phyloP scores from a whole-genome alignment of 139 green algal species.

The Eudorina sp. region DNA sequence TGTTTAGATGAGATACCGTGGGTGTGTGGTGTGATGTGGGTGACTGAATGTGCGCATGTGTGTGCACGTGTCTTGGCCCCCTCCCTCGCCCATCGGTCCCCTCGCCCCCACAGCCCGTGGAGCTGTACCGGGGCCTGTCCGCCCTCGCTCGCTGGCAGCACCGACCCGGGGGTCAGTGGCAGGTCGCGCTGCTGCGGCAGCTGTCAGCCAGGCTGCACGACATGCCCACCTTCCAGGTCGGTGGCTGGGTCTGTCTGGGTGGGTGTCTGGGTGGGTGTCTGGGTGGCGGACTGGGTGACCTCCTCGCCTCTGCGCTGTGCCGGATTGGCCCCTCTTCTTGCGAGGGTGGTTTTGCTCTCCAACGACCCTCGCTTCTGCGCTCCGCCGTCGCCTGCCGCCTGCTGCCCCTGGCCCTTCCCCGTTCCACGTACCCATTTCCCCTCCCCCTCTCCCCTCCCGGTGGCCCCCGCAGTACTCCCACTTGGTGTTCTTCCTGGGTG shows the following conservation, averaged over 20 bases:
- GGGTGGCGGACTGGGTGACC: too few species aligned
- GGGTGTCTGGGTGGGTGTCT: too few species aligned
- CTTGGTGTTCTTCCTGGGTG: neutral
- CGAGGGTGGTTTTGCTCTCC: too few species aligned
- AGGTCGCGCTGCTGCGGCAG: slow-evolving; percentile 18
- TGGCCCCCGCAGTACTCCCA: neutral
- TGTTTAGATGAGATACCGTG: too few species aligned
- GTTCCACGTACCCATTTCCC: neutral
- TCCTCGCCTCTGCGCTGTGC: too few species aligned
- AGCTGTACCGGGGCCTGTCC: slow-evolving; percentile 10
- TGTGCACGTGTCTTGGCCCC: neutral
- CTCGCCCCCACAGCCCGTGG: neutral
- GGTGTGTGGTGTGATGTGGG: too few species aligned
- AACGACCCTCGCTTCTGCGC: neutral
- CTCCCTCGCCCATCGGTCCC: neutral
- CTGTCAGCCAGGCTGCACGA: neutral
- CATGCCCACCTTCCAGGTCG: slow-evolving; percentile 4
- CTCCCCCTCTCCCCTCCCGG: neutral
- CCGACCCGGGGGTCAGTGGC: neutral
- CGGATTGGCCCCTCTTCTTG: too few species aligned
- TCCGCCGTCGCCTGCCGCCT: too few species aligned
- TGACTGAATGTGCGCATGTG: too few species aligned
- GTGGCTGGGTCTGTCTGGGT: too few species aligned
- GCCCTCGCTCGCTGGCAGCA: slow-evolving; percentile 11
- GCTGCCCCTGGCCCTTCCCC: too few species aligned